Base-by-base conservation (phyloP, 768 basidiomycete species). In the Rhodotorula toruloides region DNA sequence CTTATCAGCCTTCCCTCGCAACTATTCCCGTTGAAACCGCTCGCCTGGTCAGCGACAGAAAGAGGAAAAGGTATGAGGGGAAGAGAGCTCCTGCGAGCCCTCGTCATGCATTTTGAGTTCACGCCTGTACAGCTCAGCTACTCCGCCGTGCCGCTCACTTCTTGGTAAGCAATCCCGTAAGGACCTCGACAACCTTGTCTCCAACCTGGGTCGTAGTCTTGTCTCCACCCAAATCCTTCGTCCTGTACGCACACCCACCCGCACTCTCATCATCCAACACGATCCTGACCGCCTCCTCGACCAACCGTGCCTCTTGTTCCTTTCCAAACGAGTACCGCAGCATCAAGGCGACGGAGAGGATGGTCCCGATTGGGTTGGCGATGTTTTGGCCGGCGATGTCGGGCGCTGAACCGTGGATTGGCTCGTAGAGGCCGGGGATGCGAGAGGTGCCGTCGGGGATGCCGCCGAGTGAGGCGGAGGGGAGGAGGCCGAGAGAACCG, bases 351-450 rank as follows among this genome's bases (percentile, higher is more conserved):
- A 88, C 88, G 58, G 90, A 92, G 64, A 96, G 87, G 76, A 96
- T 94, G 22, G 92, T 93, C 58, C 92, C 92, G 74, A 96, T 85
- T 42, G 92, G 92, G 77, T 96, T 96, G 71, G 92, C 92, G 73
- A 93, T 90, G 25, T 89, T 88, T 77, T 89, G 81, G 2, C 90
- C 91, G n/a, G 92, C 90, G 68, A 96, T 96, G 75, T 94, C 92
- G 57, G 92, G 92, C 2, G 92, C 92, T 4, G 71, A 73, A 44
- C 73, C 75, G 70, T 76, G 75, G 71, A 96, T 96, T 55, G 96
- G 96, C 79, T 99, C 96, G 81, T 99, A 99, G 48, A 99, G 80
- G 47, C 96, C 96, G 25, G 84, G 79, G 4, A 88, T 85, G 76
- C 88, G 89, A 77, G 87, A 87, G 67, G 83, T 81, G 34, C 84